Evolutionary conservation across 306 rosid species (phyloP).

Genomic region (Malus sieversii): DNA sequence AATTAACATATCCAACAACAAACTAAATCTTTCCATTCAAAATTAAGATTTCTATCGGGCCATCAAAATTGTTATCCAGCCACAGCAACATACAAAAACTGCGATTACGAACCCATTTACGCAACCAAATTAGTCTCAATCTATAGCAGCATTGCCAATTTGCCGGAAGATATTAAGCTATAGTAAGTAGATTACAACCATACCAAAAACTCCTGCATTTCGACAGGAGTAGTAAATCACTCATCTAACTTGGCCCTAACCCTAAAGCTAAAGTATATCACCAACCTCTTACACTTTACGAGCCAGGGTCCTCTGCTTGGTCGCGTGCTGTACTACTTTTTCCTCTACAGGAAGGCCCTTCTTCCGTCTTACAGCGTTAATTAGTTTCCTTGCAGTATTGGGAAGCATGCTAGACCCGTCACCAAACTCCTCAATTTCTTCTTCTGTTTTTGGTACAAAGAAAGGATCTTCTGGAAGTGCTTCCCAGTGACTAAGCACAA

Average conservation of each 20-base stretch:
- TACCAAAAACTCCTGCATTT: neutral
- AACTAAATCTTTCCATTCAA: too few relatives aligned
- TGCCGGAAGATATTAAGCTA: too few relatives aligned
- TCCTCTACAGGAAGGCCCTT: conserved; percentile 92
- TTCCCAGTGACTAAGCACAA: conserved; percentile 94
- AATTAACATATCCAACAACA: too few relatives aligned
- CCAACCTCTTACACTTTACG: conserved; percentile 59
- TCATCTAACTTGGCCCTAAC: neutral
- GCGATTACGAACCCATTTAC: too few relatives aligned
- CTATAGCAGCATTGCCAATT: too few relatives aligned
- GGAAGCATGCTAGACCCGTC: conserved; percentile 90
- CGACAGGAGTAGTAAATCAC: neutral
- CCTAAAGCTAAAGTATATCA: neutral
- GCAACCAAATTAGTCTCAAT: too few relatives aligned
- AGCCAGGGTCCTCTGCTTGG: conserved; percentile 87
- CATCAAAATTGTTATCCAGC: too few relatives aligned
- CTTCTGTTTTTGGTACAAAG: conserved; percentile 87
- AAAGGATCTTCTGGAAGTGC: conserved; percentile 80
- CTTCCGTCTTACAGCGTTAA: conserved; percentile 58
- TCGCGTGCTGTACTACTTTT: conserved; percentile 83
- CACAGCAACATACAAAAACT: too few relatives aligned
- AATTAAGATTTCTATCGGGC: too few relatives aligned
- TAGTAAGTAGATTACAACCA: neutral
- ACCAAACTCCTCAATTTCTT: conserved; percentile 89
- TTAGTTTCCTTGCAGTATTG: conserved; percentile 85